A percentile compares a stretch with the other conserved stretches of the same genome.
These are phyloP conservation scores for Nemania abortiva DNA, from an alignment of 2,329 filamentous ascomycete species.

Conservation along the genomic window DNA sequence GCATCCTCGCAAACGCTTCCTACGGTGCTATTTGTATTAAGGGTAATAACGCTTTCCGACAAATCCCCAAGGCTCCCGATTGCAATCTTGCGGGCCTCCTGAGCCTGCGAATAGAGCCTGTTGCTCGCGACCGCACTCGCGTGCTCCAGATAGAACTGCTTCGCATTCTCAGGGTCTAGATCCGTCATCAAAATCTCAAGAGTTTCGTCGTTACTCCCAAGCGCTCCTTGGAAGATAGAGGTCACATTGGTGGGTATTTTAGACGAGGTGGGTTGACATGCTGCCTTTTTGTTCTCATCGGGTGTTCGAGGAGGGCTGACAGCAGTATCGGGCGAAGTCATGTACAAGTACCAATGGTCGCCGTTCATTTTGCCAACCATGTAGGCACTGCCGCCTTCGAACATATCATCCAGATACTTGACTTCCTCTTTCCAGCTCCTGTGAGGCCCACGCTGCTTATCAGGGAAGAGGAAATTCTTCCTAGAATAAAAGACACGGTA, in stretches of 20 bases:
- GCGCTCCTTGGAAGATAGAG: constrained; percentile 54
- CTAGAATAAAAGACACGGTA: constrained; percentile 98
- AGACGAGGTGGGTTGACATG: constrained; percentile 60
- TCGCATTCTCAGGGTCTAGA: constrained; percentile 74
- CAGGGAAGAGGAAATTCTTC: constrained; percentile 97
- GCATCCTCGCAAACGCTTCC: constrained; percentile 64
- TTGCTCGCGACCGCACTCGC: constrained; percentile 92
- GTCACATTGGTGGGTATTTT: constrained; percentile 66
- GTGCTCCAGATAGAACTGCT: constrained; percentile 75
- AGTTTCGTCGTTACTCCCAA: constrained; percentile 77
- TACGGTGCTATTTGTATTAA: constrained; percentile 56
- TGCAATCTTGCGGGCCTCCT: constrained; percentile 71
- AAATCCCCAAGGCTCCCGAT: constrained; percentile 71
- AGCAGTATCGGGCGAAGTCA: constrained; percentile 84
- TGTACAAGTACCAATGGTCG: constrained; percentile 98
- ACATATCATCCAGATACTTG: constrained; percentile 89
- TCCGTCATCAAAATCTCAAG: constrained; percentile 80
- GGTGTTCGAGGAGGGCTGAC: constrained; percentile 88
- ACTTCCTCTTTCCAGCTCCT: constrained; percentile 98
- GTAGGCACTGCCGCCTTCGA: constrained; percentile 93
- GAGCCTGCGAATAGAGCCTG: constrained; percentile 76
- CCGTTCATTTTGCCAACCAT: constrained; percentile 99
- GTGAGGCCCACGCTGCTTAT: constrained; percentile 93
- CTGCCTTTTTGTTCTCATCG: constrained; percentile 58
- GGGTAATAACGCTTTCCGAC: constrained; percentile 58